These are phyloP conservation scores for Arabidopsis lyrata DNA, from an alignment of 441 rosid species.

Conservation along the genomic window DNA sequence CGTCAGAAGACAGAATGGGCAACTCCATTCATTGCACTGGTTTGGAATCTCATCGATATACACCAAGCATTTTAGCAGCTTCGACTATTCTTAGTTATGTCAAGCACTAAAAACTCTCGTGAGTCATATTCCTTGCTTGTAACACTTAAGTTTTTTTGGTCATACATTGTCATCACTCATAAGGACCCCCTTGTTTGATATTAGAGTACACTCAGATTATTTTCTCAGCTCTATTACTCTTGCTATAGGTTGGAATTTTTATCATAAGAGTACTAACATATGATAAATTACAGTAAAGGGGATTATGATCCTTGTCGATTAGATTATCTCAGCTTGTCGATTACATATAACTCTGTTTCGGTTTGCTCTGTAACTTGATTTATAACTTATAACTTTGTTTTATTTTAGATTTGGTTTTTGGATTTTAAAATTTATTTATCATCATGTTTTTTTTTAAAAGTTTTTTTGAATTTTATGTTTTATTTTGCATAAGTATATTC, in stretches of 20 bases:
- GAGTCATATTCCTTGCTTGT: background rate
- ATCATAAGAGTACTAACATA: slow-evolving; percentile 3
- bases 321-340: too few relatives aligned
- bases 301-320: too few relatives aligned
- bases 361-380: too few relatives aligned
- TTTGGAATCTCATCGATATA: slow-evolving; percentile 34
- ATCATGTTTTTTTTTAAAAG: too few relatives aligned
- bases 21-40: slow-evolving; percentile 32
- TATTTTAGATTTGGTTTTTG: too few relatives aligned
- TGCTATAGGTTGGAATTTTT: background rate
- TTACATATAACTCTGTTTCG: too few relatives aligned
- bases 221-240: background rate
- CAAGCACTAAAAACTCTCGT: slow-evolving; percentile 38
- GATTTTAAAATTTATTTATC: too few relatives aligned
- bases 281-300: too few relatives aligned
- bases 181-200: background rate
- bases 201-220: background rate
- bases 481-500: too few relatives aligned
- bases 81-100: slow-evolving; percentile 57
- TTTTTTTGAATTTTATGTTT: too few relatives aligned
- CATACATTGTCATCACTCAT: background rate
- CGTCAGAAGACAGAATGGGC: slow-evolving; percentile 43
- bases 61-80: slow-evolving; percentile 77
- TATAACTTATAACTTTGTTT: too few relatives aligned
- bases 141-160: background rate